Evolutionary conservation across 108 stramenopile genomes (phyloP).

Genomic region (Stephanodiscus triporus): DNA sequence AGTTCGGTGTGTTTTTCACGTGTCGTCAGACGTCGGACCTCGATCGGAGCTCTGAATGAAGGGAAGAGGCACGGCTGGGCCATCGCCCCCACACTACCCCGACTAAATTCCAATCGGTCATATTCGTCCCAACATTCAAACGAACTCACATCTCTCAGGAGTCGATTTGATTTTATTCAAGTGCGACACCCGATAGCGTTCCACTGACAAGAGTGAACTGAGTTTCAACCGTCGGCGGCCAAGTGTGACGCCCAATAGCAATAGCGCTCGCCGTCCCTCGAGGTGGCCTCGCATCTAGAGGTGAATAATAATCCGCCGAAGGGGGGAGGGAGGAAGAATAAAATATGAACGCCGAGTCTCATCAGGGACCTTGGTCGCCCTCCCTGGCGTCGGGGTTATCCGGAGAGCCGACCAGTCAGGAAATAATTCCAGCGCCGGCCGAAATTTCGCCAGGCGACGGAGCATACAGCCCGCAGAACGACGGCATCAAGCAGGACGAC

Average conservation of each 20-base stretch:
- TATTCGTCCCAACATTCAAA: neutral
- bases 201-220: too few relatives aligned
- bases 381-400: neutral
- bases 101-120: constrained; percentile 15
- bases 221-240: too few relatives aligned
- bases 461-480: neutral
- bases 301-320: neutral
- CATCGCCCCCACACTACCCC: constrained; percentile 1
- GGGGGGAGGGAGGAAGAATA: neutral
- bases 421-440: constrained; percentile 6
- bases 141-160: neutral
- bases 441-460: constrained; percentile 15
- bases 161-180: too few relatives aligned
- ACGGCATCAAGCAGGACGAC: neutral
- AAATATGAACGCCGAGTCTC: neutral
- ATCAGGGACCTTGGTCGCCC: neutral
- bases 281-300: neutral
- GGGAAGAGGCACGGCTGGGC: too few relatives aligned
- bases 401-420: neutral
- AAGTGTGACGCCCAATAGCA: neutral
- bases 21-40: too few relatives aligned
- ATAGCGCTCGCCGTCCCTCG: neutral
- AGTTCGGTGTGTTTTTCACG: too few relatives aligned
- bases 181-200: too few relatives aligned
- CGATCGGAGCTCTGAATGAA: neutral